These are phyloP conservation scores for Sporothrix sp. DNA, from an alignment of 2,329 filamentous ascomycete genomes.

Conservation along the genomic window DNA sequence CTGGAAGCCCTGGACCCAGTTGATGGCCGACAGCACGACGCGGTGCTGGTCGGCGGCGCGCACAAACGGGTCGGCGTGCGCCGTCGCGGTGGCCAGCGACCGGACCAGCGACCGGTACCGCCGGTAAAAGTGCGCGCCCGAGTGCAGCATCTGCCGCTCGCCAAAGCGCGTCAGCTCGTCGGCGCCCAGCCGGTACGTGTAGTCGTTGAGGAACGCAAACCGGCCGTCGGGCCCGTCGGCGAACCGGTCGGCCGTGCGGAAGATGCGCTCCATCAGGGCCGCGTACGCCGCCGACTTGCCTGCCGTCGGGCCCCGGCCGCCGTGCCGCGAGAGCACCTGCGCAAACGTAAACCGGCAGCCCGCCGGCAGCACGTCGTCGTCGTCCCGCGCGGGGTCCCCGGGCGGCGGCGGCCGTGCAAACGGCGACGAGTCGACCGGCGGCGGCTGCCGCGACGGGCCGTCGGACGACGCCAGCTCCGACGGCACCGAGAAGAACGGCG, in stretches of 20 bases:
- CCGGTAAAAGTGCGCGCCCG: conserved; percentile 64
- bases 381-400: neutral
- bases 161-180: conserved; percentile 54
- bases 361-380: conserved; percentile 37
- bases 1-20: conserved; percentile 69
- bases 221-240: conserved; percentile 49
- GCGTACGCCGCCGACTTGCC: conserved; percentile 57
- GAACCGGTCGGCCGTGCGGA: conserved; percentile 31
- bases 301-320: conserved; percentile 68
- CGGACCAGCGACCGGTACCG: conserved; percentile 57
- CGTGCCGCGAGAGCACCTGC: conserved; percentile 74
- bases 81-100: neutral
- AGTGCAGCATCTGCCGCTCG: conserved; percentile 59
- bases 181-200: conserved; percentile 53
- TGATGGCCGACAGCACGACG: conserved; percentile 50
- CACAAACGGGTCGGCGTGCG: conserved; percentile 38
- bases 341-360: conserved; percentile 71
- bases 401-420: neutral
- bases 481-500: conserved; percentile 69
- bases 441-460: neutral
- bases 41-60: conserved; percentile 33
- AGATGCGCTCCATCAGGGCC: conserved; percentile 54
- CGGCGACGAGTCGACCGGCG: neutral
- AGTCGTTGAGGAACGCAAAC: conserved; percentile 62
- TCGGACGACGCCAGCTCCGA: conserved; percentile 30